These are phyloP conservation scores for Blastobotrys attinorum DNA, from an alignment of 805 yeast species.

Conservation along the genomic window DNA sequence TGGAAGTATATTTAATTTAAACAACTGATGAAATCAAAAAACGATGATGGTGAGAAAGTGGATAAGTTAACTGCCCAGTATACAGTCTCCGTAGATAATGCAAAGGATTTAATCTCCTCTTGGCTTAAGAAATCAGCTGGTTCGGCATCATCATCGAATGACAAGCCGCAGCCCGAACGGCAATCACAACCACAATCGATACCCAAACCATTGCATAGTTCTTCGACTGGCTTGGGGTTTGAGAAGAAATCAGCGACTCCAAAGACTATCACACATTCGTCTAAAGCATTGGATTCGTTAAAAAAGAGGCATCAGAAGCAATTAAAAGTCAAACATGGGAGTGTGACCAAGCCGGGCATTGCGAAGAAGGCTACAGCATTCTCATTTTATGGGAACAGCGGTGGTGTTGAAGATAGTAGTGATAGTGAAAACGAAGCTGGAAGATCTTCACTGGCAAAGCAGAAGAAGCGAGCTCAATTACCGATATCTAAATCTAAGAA, in stretches of 20 bases:
- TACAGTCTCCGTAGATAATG: slow-evolving; percentile 21
- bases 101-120: slow-evolving; percentile 18
- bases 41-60: no score
- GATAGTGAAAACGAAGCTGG: no score
- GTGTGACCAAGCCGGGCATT: no score
- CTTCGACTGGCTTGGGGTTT: slow-evolving; percentile 11
- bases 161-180: neutral
- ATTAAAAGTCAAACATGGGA: neutral
- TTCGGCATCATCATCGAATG: no score
- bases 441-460: no score
- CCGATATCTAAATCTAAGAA: neutral
- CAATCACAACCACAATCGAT: neutral
- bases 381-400: no score
- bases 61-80: slow-evolving; percentile 20
- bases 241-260: neutral
- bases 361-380: no score
- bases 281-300: slow-evolving; percentile 4
- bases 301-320: slow-evolving; percentile 1
- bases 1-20: no score
- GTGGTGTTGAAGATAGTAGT: no score
- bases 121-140: slow-evolving; percentile 16
- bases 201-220: neutral
- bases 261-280: neutral
- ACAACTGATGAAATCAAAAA: no score
- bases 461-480: no score